Conservation (phyloP, 371 early-diverging fungal genomes). For the Mortierella sp. region DNA sequence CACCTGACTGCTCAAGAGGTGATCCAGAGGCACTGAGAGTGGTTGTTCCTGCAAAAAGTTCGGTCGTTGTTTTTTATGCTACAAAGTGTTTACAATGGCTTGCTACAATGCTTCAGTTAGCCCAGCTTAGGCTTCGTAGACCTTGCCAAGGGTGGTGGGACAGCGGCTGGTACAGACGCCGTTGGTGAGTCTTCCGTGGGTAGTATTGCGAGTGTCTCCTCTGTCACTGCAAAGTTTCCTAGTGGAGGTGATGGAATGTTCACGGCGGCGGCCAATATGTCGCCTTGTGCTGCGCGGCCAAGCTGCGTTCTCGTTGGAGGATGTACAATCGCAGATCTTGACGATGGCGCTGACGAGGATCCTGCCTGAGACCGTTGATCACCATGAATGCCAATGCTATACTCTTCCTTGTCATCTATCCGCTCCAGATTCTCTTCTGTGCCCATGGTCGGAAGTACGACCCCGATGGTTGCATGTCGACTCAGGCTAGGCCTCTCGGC, state of each 20-base stretch:
- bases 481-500: not conserved
- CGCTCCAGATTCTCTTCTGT: constrained; percentile 52
- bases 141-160: constrained; percentile 1
- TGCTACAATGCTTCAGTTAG: too few relatives aligned
- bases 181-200: not conserved
- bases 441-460: constrained; percentile 40
- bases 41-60: too few relatives aligned
- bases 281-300: constrained; percentile 10
- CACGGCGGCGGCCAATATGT: not conserved
- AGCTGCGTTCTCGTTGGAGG: constrained; percentile 12
- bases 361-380: constrained; percentile 12
- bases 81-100: not conserved
- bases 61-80: not conserved
- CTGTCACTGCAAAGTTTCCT: not conserved
- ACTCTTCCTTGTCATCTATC: constrained; percentile 53
- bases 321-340: constrained; percentile 5
- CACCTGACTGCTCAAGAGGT: too few relatives aligned
- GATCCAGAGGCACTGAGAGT: too few relatives aligned
- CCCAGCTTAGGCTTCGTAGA: not conserved
- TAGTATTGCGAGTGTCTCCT: not conserved
- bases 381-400: constrained; percentile 35
- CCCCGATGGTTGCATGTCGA: constrained; percentile 58
- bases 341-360: constrained; percentile 1
- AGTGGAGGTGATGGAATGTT: too few relatives aligned
- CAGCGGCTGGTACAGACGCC: not conserved